Evolutionary conservation across 805 yeast genomes (phyloP), one percentile per base, ranked within the genome.

Genomic region (Blastobotrys mokoenaii): DNA sequence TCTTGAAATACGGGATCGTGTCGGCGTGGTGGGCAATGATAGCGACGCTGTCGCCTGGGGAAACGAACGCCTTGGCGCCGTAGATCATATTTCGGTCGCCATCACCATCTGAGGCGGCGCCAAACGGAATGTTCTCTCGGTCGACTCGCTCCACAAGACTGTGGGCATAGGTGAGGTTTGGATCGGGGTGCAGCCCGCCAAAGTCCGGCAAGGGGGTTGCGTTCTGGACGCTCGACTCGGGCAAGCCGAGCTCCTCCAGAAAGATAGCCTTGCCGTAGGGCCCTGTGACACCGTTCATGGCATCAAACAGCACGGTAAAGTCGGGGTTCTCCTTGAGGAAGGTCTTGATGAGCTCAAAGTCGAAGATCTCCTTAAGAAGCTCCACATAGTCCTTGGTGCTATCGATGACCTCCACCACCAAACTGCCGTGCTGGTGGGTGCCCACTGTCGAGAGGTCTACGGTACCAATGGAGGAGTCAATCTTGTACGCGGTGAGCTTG

Each of bases 21-120:
- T 70, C 65, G 12, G 96, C 93, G 60, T 90, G 84, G 68, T 93
- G 97, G 14, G 97, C 89, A 62, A 90, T 90, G 54, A 90, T 90
- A 37, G 98, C 97, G 30, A 90, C 97, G 3, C 95, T 84, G 65
- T 90, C 98, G 62, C 98, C 97, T 7, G 98, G 98, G 1, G 97
- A 88, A 11, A 90, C 97, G 65, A 90, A 90, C 2, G 97, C 77
- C 40, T 83, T 83, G 35, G 86, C 87, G 49, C 98, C 98, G 65
- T 93, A 93, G 59, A 90, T 90, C 98, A 90, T 90, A 65, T 90
- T 90, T 69, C 98, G 80, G 63, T 90, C 98, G 65, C 98, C 98
- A 58, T 90, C 98, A 65, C 98, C 98, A 62, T 87, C 98, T n/a
- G 95, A 84, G 7, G 97, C 97, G 33, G 97, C 97, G 52, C 98